These are phyloP conservation scores for Cadophora malorum DNA, from an alignment of 2,329 filamentous ascomycete genomes.

Conservation along the genomic window DNA sequence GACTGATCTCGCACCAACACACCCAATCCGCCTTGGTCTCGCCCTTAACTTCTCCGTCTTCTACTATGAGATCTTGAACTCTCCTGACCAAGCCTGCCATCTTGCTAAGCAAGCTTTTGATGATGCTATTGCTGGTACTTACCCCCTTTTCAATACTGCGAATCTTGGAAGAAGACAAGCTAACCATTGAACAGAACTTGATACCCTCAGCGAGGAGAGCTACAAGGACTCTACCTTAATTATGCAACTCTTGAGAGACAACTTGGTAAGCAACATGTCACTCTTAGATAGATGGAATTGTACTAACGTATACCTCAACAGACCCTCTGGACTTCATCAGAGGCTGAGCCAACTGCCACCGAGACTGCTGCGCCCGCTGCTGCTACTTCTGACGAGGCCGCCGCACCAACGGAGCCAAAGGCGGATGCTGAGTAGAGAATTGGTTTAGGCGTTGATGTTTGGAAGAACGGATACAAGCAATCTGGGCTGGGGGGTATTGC, in stretches of 20 bases:
- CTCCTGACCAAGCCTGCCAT: slow-evolving; percentile 97
- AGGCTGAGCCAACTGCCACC: slow-evolving; percentile 81
- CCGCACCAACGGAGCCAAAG: slow-evolving; percentile 50
- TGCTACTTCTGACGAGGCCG: slow-evolving; percentile 56
- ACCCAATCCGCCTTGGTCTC: slow-evolving; percentile 91
- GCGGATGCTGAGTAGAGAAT: slow-evolving; percentile 44
- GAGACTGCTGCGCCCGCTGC: slow-evolving; percentile 63
- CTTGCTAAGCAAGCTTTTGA: slow-evolving; percentile 96
- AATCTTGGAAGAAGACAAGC: neutral
- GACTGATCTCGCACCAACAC: slow-evolving; percentile 87
- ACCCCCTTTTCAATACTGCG: neutral
- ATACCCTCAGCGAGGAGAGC: slow-evolving; percentile 96
- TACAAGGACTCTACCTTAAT: slow-evolving; percentile 99
- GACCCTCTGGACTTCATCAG: slow-evolving; percentile 99
- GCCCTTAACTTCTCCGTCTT: slow-evolving; percentile 98
- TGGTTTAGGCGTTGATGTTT: slow-evolving; percentile 45
- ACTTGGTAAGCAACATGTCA: slow-evolving; percentile 59
- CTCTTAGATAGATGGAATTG: neutral
- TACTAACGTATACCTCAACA: slow-evolving; percentile 48
- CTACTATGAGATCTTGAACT: slow-evolving; percentile 99
- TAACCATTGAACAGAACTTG: slow-evolving; percentile 67
- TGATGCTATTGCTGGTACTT: slow-evolving; percentile 87
- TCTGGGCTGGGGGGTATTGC: slow-evolving; percentile 41
- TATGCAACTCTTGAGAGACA: slow-evolving; percentile 98
- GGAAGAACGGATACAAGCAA: slow-evolving; percentile 43